These are phyloP conservation scores for Grifola frondosa DNA, from an alignment of 1,284 basidiomycete genomes.

Conservation along the genomic window DNA sequence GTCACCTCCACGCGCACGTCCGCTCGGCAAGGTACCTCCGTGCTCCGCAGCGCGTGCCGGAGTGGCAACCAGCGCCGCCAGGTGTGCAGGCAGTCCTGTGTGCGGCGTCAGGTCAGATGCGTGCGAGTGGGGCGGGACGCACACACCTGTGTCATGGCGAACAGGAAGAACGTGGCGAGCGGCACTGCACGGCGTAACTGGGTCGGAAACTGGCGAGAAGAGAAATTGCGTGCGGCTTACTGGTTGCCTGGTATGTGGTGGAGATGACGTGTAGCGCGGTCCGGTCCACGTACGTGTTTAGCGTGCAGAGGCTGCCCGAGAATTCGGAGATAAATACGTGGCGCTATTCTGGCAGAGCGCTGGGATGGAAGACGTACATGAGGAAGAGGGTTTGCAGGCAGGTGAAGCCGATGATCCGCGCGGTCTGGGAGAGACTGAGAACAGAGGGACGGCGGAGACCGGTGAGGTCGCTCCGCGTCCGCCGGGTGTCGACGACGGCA, in stretches of 20 bases:
- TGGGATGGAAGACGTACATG: slow-evolving; percentile 13
- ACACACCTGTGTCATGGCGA: slow-evolving; percentile 1
- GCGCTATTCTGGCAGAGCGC: background rate
- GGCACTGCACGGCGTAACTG: slow-evolving; percentile 12
- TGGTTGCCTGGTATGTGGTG: slow-evolving; percentile 20
- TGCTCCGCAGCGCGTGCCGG: background rate
- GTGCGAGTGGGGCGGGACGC: background rate
- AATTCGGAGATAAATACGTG: background rate
- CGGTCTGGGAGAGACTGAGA: slow-evolving; percentile 11
- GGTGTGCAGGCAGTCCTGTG: background rate
- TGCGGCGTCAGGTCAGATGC: background rate
- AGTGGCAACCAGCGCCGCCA: slow-evolving; percentile 1
- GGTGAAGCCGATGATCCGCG: slow-evolving; percentile 21
- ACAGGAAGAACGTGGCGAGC: slow-evolving; percentile 16
- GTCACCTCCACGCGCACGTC: background rate
- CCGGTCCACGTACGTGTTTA: slow-evolving; percentile 15
- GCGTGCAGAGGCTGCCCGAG: slow-evolving; percentile 11
- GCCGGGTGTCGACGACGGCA: slow-evolving; percentile 14
- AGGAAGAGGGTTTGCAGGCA: slow-evolving; percentile 21
- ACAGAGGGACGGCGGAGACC: background rate
- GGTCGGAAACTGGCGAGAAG: background rate
- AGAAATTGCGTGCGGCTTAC: no score
- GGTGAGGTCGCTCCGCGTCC: slow-evolving; percentile 9
- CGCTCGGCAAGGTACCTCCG: background rate
- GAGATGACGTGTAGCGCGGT: slow-evolving; percentile 16